A percentile compares a stretch with the other conserved stretches of the same genome.
Conservation (phyloP, 176 grass and related monocot genomes). For the Phoenix dactylifera region DNA sequence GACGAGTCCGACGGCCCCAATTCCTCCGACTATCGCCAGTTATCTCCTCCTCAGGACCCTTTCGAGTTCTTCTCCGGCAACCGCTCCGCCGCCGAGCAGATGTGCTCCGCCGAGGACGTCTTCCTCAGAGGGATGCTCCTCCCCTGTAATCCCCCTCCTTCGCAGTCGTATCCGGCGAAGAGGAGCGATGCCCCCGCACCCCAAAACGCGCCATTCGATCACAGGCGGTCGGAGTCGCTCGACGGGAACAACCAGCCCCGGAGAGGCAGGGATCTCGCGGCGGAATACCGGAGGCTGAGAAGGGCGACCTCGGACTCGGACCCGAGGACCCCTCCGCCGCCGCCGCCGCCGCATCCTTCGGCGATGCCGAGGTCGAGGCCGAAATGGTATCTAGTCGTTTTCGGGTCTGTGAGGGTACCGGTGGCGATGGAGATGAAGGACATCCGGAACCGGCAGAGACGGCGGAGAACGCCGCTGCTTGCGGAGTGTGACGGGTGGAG, state of each 20-base stretch:
- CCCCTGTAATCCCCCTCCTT: background rate
- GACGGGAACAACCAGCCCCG: background rate
- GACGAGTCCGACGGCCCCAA: background rate
- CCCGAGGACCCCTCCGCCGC: background rate
- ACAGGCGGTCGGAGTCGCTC: background rate
- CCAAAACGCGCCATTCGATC: background rate
- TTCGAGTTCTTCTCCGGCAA: slow-evolving; percentile 3
- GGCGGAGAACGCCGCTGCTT: background rate
- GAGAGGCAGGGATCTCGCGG: background rate
- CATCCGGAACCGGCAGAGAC: slow-evolving; percentile 7
- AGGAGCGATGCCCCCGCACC: too few relatives aligned
- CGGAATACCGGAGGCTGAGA: background rate
- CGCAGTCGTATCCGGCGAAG: too few relatives aligned
- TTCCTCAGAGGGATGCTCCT: slow-evolving; percentile 5
- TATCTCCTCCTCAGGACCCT: background rate
- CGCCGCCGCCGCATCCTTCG: background rate
- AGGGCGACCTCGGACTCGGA: background rate
- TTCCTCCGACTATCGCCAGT: background rate
- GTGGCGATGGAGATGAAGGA: slow-evolving; percentile 5
- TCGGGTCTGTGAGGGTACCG: slow-evolving; percentile 3
- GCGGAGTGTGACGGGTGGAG: background rate
- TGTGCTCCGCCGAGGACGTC: slow-evolving; percentile 11
- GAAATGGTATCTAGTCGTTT: slow-evolving; percentile 2
- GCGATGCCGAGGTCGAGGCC: background rate
- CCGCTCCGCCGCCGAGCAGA: background rate